Conservation (phyloP, 805 yeast genomes). For the Saturnispora diversa region DNA sequence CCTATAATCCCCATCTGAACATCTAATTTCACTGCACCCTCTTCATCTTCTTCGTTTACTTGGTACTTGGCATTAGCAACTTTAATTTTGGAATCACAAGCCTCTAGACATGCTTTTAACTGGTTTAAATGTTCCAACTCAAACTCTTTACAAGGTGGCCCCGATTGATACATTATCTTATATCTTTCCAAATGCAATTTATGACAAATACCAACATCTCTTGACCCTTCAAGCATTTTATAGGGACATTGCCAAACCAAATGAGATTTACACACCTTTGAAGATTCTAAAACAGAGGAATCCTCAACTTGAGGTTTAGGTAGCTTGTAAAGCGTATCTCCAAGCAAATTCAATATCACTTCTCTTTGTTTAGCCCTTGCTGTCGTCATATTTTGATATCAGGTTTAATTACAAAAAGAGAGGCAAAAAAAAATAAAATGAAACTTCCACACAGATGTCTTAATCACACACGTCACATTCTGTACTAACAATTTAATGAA, state of each 20-base stretch:
- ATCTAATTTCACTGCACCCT: constrained; percentile 2
- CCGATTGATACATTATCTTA: constrained; percentile 57
- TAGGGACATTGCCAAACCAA: constrained; percentile 80
- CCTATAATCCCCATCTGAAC: background rate
- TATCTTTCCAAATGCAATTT: constrained; percentile 66
- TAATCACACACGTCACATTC: no score
- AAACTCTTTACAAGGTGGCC: constrained; percentile 34
- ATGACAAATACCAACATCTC: constrained; percentile 74
- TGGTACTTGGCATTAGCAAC: constrained; percentile 57
- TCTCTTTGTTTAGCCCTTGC: constrained; percentile 7
- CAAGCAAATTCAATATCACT: constrained; percentile 8
- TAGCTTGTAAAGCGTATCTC: constrained; percentile 1
- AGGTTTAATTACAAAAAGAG: background rate
- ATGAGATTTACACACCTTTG: constrained; percentile 71
- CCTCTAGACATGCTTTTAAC: constrained; percentile 47
- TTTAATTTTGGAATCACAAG: constrained; percentile 57
- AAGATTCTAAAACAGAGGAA: constrained; percentile 37
- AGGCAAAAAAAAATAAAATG: background rate
- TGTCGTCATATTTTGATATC: background rate
- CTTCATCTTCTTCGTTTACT: background rate
- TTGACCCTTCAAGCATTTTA: constrained; percentile 73
- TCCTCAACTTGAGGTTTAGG: constrained; percentile 13
- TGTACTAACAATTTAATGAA: no score
- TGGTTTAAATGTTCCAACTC: constrained; percentile 42
- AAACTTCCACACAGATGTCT: no score